Conservation (phyloP, 179 eudicot species). For the Silene vulgaris region DNA sequence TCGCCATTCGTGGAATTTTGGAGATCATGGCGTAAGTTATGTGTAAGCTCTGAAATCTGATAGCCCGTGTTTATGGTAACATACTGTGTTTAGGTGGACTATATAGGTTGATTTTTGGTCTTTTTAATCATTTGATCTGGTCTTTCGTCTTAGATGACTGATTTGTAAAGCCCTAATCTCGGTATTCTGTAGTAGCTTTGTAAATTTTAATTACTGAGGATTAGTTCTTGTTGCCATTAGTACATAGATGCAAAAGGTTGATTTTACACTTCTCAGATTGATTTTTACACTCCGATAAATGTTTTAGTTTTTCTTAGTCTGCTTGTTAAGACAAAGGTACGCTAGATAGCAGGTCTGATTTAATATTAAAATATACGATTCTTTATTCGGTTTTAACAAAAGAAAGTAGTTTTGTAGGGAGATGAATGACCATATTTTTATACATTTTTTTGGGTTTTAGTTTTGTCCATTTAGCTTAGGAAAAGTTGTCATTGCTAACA, state of each 20-base stretch:
- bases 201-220: constrained; percentile 2
- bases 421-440: background rate
- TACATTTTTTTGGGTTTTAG: background rate
- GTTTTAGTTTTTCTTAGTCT: too few relatives aligned
- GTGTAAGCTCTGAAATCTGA: background rate
- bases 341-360: too few relatives aligned
- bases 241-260: too few relatives aligned
- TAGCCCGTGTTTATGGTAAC: background rate
- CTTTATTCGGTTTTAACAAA: too few relatives aligned
- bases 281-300: too few relatives aligned
- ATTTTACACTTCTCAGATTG: too few relatives aligned
- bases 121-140: constrained; percentile 13
- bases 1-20: background rate
- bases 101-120: background rate
- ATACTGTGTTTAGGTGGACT: background rate
- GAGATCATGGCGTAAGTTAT: background rate
- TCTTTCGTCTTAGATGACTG: background rate
- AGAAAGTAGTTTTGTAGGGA: too few relatives aligned
- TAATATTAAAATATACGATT: too few relatives aligned
- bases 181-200: background rate
- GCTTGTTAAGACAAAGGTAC: too few relatives aligned
- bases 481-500: background rate
- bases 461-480: background rate
- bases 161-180: background rate
- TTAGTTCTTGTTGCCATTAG: too few relatives aligned